phyloP scores from a whole-genome alignment of 331 rosid genomes.

The Rhamnella rubrinervis region DNA sequence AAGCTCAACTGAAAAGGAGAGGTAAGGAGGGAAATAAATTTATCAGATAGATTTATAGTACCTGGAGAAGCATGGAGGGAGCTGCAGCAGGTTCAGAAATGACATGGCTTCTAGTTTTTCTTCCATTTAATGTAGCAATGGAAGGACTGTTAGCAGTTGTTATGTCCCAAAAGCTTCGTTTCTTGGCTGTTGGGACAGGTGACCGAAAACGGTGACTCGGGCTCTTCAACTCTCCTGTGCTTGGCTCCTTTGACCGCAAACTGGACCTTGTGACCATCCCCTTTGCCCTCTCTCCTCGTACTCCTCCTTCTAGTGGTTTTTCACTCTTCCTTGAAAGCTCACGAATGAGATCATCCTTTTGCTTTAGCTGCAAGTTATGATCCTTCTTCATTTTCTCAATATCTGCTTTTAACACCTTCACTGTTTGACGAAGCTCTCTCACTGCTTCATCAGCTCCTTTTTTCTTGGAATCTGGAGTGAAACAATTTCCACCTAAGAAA shows the following conservation, averaged over 20 bases:
- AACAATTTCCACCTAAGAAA: conserved; percentile 62
- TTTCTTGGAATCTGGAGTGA: conserved; percentile 79
- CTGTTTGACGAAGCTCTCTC: conserved; percentile 52
- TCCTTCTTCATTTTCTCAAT: conserved; percentile 76
- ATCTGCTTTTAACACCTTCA: conserved; percentile 65
- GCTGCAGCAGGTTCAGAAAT: conserved; percentile 58
- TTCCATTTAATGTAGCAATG: conserved; percentile 62
- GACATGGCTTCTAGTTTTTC: conserved; percentile 89
- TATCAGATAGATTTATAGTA: conserved; percentile 11
- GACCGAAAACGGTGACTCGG: conserved; percentile 78
- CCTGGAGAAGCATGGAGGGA: conserved; percentile 99
- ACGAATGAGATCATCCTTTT: conserved; percentile 66
- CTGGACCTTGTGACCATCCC: conserved; percentile 54
- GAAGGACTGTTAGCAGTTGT: conserved; percentile 82
- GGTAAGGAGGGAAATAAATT: neutral
- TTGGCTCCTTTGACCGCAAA: conserved; percentile 58
- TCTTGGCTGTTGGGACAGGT: conserved; percentile 74
- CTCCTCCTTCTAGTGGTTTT: conserved; percentile 26
- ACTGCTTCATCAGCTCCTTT: conserved; percentile 57
- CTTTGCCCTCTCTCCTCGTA: conserved; percentile 32
- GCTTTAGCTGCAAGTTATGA: conserved; percentile 61
- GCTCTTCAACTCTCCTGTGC: conserved; percentile 65
- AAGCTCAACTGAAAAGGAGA: neutral
- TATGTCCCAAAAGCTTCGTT: conserved; percentile 97
- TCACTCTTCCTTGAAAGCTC: conserved; percentile 54